Percentiles rank a stretch among this genome's conserved stretches.
phyloP scores from a whole-genome alignment of 1,139 yeast species.

The Saccharomyces hybrid region DNA sequence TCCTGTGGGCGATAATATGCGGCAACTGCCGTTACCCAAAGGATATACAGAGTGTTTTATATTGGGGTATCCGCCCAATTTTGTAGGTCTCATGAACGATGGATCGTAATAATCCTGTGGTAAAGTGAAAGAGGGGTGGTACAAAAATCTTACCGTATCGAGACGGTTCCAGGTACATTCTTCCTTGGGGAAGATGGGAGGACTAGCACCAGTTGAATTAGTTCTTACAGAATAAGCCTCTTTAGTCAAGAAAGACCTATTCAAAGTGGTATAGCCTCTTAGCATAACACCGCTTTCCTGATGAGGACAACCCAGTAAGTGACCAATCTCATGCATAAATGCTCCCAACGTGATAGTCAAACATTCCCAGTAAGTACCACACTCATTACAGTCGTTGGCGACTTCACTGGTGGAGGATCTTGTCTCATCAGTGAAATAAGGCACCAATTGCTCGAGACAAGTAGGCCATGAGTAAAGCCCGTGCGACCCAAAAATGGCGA shows the following conservation, averaged over 20 bases:
- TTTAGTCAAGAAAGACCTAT: constrained; percentile 72
- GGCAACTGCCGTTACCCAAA: constrained; percentile 38
- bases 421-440: constrained; percentile 66
- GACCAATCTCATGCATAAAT: constrained; percentile 93
- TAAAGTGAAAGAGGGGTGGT: constrained; percentile 71
- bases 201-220: constrained; percentile 36
- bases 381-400: constrained; percentile 79
- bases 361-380: constrained; percentile 90
- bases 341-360: constrained; percentile 85
- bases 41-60: constrained; percentile 40
- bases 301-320: constrained; percentile 84
- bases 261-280: constrained; percentile 73
- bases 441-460: constrained; percentile 59
- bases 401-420: constrained; percentile 57
- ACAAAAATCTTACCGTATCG: constrained; percentile 68
- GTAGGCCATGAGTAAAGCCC: constrained; percentile 88
- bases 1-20: constrained; percentile 53
- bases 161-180: constrained; percentile 83
- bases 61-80: constrained; percentile 20
- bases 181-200: constrained; percentile 51
- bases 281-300: constrained; percentile 87
- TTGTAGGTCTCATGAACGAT: constrained; percentile 27
- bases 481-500: constrained; percentile 93
- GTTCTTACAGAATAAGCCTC: constrained; percentile 57
- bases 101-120: constrained; percentile 50